Base-by-base conservation (phyloP, 2,329 filamentous ascomycete species). In the Triangularia verruculosa region DNA sequence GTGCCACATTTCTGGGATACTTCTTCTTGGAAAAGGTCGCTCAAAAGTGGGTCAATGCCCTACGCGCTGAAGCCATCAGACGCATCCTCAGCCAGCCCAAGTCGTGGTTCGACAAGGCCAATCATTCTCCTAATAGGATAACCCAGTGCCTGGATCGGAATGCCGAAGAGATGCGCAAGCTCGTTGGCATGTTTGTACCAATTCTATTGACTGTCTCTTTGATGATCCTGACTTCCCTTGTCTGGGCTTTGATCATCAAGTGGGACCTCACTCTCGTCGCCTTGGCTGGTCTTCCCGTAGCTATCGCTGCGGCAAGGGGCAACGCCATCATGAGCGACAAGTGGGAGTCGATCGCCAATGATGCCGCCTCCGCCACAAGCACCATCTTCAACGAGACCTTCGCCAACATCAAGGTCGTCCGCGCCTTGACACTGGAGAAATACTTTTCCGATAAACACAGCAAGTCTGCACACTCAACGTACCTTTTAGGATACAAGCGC, bases 191-290 rank as follows among this genome's bases (percentile, higher is more conserved):
- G 1, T 96, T 97, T 71, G 82, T 89, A 0, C 89, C 90, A 1
- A 86, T 90, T 60, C 75, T 89, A 0, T 80, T 93, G 13, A 85
- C 89, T 9, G 87, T 90, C 3, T 72, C 80, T 0, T 76, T 86
- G 59, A 93, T 96, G 82, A 81, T 91, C 17, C 62, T 78, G 0
- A 83, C 89, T n/a, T 87, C 91, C 0, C 71, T 95, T 6, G 71
- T 83, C 1, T 97, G 93, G 93, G 88, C 91, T 3, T 74, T 96
- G 15, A 73, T 81, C 0, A 83, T 90, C 28, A 89, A 88, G 53
- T 97, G 93, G 92, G 89, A 89, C 71, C 79, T 97, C 28, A 91
- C 92, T 0, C 79, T 97, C 0, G 89, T 97, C 13, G 86, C 89
- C 1, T 78, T 97, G 6, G 82, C 86, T 0, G 86, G 86, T 54